Base-by-base conservation (phyloP, 768 basidiomycete species). In the Coprinopsis cinerea region DNA sequence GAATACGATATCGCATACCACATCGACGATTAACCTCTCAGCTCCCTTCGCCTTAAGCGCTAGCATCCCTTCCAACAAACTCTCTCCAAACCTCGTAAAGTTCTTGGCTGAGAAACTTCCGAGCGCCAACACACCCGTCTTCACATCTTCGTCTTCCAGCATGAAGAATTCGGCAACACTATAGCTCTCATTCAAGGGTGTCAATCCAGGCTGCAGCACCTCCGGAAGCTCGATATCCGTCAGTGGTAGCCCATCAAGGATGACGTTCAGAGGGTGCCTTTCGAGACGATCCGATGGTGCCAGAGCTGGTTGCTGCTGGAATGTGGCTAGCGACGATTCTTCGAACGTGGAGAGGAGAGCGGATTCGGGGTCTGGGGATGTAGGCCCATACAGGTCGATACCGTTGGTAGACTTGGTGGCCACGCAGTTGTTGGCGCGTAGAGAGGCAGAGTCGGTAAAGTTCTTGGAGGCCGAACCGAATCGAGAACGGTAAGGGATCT, bases 401-500 rank as follows among this genome's bases (percentile, higher is more conserved):
- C 74, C 76, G 55, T 84, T 84, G 2, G 80, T 82, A 24, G 60
- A 69, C 2, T 55, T 50, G 6, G 65, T 68, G 13, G 77, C 76
- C 6, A 71, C 60, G 56, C 81, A 82, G 57, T 82, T 82, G 49
- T 75, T 76, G 20, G 66, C 67, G 23, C 73, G 68, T 61, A 74
- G 80, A 7, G 78, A 75, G 7, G 65, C 63, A 1, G 64, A 61
- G 57, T 80, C 71, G 1, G 75, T 76, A 58, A 80, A 83, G 15
- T 68, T 59, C 18, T 66, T 67, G 22, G 76, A 65, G 9, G 60
- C 59, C 1, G 73, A 64, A 22, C 73, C 72, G 52, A 81, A 69
- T 35, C 77, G 72, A 2, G 79, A 80, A 30, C 77, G 76, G 60
- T 79, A 83, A 11, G 81, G 80, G 46, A 82, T 61, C 79, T 82